A percentile compares a stretch with the other conserved stretches of the same genome.
Conservation (phyloP, 805 yeast species). For the Nakazawaea laoshanensis region DNA sequence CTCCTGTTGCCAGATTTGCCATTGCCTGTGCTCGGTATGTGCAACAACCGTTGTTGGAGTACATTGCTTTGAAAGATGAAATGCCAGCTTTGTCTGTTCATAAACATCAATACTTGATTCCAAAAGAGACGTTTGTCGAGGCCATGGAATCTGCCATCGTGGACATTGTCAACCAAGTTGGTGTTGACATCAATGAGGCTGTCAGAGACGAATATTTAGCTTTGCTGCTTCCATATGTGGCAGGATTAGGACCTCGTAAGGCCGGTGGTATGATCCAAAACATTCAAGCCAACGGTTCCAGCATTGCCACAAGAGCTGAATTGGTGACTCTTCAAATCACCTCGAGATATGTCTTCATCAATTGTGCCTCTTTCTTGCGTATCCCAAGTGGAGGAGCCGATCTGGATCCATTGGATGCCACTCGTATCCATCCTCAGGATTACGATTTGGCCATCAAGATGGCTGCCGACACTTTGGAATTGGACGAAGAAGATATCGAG, state of each 20-base stretch:
- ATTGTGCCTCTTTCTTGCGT: conserved; percentile 84
- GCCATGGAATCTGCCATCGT: conserved; percentile 79
- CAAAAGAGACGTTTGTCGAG: conserved; percentile 51
- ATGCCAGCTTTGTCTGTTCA: conserved; percentile 56
- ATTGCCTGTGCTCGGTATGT: conserved; percentile 85
- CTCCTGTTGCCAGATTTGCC: conserved; percentile 74
- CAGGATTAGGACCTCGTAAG: conserved; percentile 95
- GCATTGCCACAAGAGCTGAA: conserved; percentile 62
- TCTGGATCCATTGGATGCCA: conserved; percentile 81
- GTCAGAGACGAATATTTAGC: conserved; percentile 69
- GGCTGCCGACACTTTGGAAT: conserved; percentile 96
- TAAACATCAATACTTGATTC: conserved; percentile 63
- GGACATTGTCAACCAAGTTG: conserved; percentile 84
- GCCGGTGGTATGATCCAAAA: conserved; percentile 81
- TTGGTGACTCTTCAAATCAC: conserved; percentile 74
- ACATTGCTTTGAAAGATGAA: conserved; percentile 72
- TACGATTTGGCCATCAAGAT: conserved; percentile 92
- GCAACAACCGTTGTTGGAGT: conserved; percentile 90
- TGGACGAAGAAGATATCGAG: conserved; percentile 87
- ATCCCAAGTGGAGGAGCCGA: conserved; percentile 65
- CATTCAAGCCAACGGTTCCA: conserved; percentile 62
- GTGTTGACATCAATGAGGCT: conserved; percentile 90
- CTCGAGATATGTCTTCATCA: conserved; percentile 76
- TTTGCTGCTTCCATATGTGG: conserved; percentile 62
- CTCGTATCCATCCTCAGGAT: conserved; percentile 97